Conservation (phyloP, 2,329 filamentous ascomycete species). For the Plenodomus biglobosus region DNA sequence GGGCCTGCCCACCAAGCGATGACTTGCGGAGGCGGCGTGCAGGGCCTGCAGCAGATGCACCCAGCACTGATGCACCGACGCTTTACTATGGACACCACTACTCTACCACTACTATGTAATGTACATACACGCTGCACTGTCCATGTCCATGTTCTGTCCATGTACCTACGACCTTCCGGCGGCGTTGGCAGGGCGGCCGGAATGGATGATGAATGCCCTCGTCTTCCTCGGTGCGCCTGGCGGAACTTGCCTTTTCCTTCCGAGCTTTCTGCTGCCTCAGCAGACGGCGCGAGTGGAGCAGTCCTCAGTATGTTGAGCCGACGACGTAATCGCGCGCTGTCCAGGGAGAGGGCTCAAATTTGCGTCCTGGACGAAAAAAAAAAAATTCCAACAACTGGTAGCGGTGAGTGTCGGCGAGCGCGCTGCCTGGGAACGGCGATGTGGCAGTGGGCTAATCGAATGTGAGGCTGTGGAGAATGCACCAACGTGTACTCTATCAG, state of each 20-base stretch:
- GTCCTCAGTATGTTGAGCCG: conserved; percentile 13
- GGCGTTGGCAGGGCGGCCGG: conserved; percentile 5
- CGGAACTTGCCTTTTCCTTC: conserved; percentile 14
- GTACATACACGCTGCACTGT: too few species aligned
- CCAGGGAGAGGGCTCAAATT: conserved; percentile 1
- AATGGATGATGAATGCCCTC: too few species aligned
- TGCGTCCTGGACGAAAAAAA: neutral
- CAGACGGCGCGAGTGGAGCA: conserved; percentile 12
- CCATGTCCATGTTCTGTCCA: too few species aligned
- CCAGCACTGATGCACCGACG: too few species aligned
- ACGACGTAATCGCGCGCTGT: conserved; percentile 13
- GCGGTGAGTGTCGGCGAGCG: conserved; percentile 28
- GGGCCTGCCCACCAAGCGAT: conserved; percentile 18
- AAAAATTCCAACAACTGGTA: conserved; percentile 23
- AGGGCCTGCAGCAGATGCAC: conserved; percentile 20
- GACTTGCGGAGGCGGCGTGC: conserved; percentile 19
- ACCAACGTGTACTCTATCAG: conserved; percentile 8
- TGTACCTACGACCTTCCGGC: too few species aligned
- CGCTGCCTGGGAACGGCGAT: conserved; percentile 1
- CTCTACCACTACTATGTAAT: too few species aligned
- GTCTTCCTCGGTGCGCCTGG: conserved; percentile 12
- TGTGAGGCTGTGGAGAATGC: conserved; percentile 20
- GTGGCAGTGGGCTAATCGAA: conserved; percentile 12
- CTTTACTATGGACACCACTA: too few species aligned
- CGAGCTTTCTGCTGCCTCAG: conserved; percentile 6